phyloP scores from a whole-genome alignment of 192 early-diverging fungal genomes.

The Funneliformis mosseae region DNA sequence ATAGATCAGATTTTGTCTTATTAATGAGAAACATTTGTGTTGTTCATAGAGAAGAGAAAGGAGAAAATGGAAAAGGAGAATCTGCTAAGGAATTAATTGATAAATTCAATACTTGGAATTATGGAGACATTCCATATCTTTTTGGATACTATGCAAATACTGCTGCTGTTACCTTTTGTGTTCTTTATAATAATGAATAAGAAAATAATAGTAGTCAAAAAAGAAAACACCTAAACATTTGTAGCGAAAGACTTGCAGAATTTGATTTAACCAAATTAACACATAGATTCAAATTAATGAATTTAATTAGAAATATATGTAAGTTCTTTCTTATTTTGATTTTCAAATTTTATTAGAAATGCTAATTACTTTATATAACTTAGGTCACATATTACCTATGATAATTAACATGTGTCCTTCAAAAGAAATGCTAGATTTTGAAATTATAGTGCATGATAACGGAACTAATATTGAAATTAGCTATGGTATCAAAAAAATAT shows the following conservation, averaged over 20 bases:
- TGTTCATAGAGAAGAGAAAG: not conserved
- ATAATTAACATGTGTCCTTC: no score
- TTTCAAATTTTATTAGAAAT: constrained; percentile 18
- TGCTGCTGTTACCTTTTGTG: constrained; percentile 17
- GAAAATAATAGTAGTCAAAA: not conserved
- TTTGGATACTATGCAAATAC: constrained; percentile 22
- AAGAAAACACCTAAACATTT: constrained; percentile 12
- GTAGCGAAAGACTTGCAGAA: constrained; percentile 17
- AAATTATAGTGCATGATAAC: no score
- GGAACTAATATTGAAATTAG: constrained; percentile 26
- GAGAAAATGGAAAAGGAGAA: constrained; percentile 15
- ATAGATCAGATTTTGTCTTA: not conserved
- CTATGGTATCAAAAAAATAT: constrained; percentile 21
- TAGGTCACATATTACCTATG: constrained; percentile 8
- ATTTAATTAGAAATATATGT: constrained; percentile 25
- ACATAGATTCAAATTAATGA: constrained; percentile 18
- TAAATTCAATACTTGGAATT: constrained; percentile 28
- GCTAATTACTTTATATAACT: constrained; percentile 4
- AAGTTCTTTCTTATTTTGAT: constrained; percentile 6
- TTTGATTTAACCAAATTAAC: constrained; percentile 10
- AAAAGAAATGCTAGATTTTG: no score
- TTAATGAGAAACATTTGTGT: not conserved
- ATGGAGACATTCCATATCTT: constrained; percentile 24
- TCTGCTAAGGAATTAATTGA: constrained; percentile 9
- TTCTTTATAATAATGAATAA: not conserved